phyloP scores from a whole-genome alignment of 345 rosid species.

The Eucalyptus erythrocorys region DNA sequence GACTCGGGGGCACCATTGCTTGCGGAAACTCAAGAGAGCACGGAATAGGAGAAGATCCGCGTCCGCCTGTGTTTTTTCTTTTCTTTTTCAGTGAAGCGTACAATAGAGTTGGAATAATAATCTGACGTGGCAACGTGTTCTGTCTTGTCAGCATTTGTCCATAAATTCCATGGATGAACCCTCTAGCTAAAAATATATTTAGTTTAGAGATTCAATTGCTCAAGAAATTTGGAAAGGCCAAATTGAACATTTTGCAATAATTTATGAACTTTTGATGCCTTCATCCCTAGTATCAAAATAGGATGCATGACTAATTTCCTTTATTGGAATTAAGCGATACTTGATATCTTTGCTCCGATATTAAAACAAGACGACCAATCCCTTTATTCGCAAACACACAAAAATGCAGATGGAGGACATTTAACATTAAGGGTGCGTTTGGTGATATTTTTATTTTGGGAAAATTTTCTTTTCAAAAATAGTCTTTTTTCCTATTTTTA shows the following conservation, averaged over 20 bases:
- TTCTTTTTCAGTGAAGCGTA: too few relatives aligned
- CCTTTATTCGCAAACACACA: accelerated
- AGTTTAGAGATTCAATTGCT: background rate
- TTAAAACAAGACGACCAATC: accelerated
- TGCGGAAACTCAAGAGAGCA: too few relatives aligned
- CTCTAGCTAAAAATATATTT: background rate
- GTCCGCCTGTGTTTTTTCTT: too few relatives aligned
- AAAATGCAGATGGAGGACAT: background rate
- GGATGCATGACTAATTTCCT: background rate
- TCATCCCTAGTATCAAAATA: background rate
- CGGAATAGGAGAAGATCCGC: too few relatives aligned
- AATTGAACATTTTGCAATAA: too few relatives aligned
- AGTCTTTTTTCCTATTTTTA: too few relatives aligned
- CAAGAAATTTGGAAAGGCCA: background rate
- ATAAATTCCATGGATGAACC: background rate
- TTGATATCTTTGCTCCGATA: accelerated
- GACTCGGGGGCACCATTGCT: too few relatives aligned
- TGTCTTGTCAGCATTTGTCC: background rate
- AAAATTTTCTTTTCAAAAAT: too few relatives aligned
- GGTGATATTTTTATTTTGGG: too few relatives aligned
- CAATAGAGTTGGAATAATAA: too few relatives aligned
- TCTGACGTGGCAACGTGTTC: background rate
- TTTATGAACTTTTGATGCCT: background rate
- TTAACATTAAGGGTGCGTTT: too few relatives aligned
- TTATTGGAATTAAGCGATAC: background rate